Evolutionary conservation across 176 grass and related monocot genomes (phyloP).

Genomic region (Aegilops umbellulata): DNA sequence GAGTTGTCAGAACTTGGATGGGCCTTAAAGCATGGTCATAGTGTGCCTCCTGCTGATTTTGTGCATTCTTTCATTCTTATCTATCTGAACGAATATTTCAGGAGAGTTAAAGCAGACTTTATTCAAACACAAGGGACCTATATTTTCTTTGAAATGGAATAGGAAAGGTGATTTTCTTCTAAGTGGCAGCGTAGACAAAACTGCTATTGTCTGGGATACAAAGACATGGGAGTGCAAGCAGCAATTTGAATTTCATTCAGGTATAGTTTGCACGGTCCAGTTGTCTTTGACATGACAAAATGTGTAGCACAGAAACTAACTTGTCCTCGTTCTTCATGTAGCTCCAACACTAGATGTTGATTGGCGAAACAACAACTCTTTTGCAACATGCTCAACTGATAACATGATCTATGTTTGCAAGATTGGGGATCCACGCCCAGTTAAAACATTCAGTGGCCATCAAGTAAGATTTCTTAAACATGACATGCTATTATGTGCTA

Average conservation of each 20-base stretch:
- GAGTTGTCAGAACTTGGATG: not conserved
- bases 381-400: constrained; percentile 97
- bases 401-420: constrained; percentile 98
- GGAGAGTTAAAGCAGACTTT: constrained; percentile 91
- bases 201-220: constrained; percentile 99
- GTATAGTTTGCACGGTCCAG: constrained; percentile 25
- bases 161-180: constrained; percentile 96
- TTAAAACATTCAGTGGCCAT: constrained; percentile 86
- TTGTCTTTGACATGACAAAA: constrained; percentile 8
- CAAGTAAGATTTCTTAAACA: constrained; percentile 46
- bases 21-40: not conserved
- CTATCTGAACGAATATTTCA: constrained; percentile 32
- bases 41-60: constrained; percentile 24
- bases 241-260: constrained; percentile 98
- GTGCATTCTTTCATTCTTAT: not conserved
- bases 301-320: not conserved
- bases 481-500: constrained; percentile 1
- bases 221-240: constrained; percentile 98
- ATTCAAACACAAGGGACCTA: constrained; percentile 94
- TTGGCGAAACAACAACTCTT: constrained; percentile 97
- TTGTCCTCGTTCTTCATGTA: constrained; percentile 34
- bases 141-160: constrained; percentile 99
- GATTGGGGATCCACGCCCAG: constrained; percentile 73
- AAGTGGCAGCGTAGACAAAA: constrained; percentile 97
- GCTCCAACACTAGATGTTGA: constrained; percentile 97